Percentiles rank a stretch among this genome's conserved stretches.
phyloP scores from a whole-genome alignment of 495 filamentous ascomycete species.

The Neurospora discreta region DNA sequence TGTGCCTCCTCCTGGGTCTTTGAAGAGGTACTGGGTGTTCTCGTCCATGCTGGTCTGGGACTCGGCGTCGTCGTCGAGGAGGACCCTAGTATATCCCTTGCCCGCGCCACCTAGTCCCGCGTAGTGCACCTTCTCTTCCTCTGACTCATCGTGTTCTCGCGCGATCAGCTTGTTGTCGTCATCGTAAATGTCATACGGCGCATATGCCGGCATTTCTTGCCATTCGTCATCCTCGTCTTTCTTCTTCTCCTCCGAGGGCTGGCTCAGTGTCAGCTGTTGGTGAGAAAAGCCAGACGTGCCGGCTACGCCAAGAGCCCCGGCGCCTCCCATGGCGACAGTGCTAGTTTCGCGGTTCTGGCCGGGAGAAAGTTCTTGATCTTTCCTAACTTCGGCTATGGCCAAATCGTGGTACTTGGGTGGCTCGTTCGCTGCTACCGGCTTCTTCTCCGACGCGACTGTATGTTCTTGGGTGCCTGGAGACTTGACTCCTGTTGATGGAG shows the following conservation, averaged over 20 bases:
- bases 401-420: conserved; percentile 12
- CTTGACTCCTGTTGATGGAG: neutral
- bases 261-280: conserved; percentile 58
- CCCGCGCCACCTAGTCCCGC: conserved; percentile 71
- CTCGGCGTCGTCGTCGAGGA: conserved; percentile 87
- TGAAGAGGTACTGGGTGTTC: conserved; percentile 92
- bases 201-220: conserved; percentile 90
- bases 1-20: conserved; percentile 43
- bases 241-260: conserved; percentile 35
- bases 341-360: conserved; percentile 22
- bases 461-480: neutral
- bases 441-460: neutral
- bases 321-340: conserved; percentile 5
- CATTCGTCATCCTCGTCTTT: conserved; percentile 54
- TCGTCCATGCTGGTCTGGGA: conserved; percentile 95
- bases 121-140: conserved; percentile 64
- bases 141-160: conserved; percentile 57
- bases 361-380: conserved; percentile 3
- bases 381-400: conserved; percentile 8
- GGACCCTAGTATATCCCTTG: conserved; percentile 87
- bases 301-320: neutral
- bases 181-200: conserved; percentile 87
- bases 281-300: conserved; percentile 82
- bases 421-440: conserved; percentile 5
- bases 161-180: conserved; percentile 84